Base-by-base conservation (phyloP, 257 asterid genomes). In the Forsythia suspensa region DNA sequence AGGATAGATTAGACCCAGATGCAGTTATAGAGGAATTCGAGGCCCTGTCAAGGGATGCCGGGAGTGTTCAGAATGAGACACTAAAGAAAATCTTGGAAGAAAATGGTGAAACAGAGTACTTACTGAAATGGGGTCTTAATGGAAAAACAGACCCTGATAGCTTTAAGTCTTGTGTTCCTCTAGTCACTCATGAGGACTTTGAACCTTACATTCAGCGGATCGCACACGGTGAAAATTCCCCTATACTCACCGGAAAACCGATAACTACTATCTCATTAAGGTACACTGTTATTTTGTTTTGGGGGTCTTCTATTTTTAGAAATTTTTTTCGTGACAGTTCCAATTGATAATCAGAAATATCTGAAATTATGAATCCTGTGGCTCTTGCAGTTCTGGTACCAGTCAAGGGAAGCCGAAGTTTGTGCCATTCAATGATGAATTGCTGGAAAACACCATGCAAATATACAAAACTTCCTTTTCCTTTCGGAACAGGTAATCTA, bases 351-450 rank as follows among this genome's bases (percentile, higher is more conserved):
- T 46, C 34, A 29, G 34, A 11, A 40, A 34, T 76, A 21, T 73
- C 10, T 66, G 6, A 65, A 40, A 38, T 74, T 76, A 11, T 70
- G 67, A 59, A 2, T 51, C 74, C 42, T 73, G 75, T 29, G 70
- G 73, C 80, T 84, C 40, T 83, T 86, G 85, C 91, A 96, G 99
- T 79, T 96, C 99, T 20, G 99, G 99, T 66, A 96, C 99, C 0
- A 94, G 97, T 84, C 95, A 89, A 65, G 99, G 99, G 84, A 96
- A 88, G 95, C 99, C 99, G 20, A 96, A 96, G 94, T 90, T 96
- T 83, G 99, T 96, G 52, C 99, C 98, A 77, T 96, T 96, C 89
- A 96, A 92, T 84, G 97, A 94, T 80, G 98, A 90, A 79, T 84
- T 96, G 87, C 83, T 94, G 95, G 97, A 96, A 44, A 83, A 89